Evolutionary conservation across 305 asterid genomes (phyloP), one percentile per base, ranked within the genome.

Genomic region (Fraxinus velutina): DNA sequence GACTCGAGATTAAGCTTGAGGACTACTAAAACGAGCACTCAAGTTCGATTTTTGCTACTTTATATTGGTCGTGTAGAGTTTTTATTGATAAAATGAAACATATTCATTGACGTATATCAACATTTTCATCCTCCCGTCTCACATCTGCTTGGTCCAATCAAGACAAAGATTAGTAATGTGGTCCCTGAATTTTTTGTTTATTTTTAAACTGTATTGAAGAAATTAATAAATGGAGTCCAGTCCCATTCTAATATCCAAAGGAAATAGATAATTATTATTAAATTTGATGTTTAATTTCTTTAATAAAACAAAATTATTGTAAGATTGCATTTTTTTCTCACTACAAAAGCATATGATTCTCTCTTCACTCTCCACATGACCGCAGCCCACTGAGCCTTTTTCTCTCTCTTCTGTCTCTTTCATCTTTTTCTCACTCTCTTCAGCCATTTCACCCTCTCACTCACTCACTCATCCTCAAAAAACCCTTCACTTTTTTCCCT

Each of bases 401-500:
- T 50, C 82, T 78, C 73, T 37, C 70, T 77, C 52, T 33, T 78
- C 34, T 15, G 77, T 72, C 30, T 73, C 78, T 27, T 21, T 17
- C 12, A 27, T 60, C 78, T 34, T 78, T 81, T 52, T 80, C 79
- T 82, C 83, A 81, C 83, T 76, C 83, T 73, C 78, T 17, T 73
- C 82, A 68, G 73, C 77, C 83, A 75, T 84, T 21, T 79, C 75
- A 3, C 21, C 1, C 44, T 37, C 19, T 71, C 78, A 4, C 9
- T 3, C 57, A 22, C 86, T 24, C 68, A 19, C 84, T 71, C 78
- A 4, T 15, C 60, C 84, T 68, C 86, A 84, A 93, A 91, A 87
- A 83, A 57, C 62, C 82, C 90, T 73, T 50, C 86, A 55, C 90
- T 85, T 84, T 84, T 81, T 77, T 15, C 73, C 68, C 24, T 34